Percentiles rank a stretch among this genome's conserved stretches.
These are phyloP conservation scores for Agastache rugosa DNA, from an alignment of 257 asterid species.

Conservation along the genomic window DNA sequence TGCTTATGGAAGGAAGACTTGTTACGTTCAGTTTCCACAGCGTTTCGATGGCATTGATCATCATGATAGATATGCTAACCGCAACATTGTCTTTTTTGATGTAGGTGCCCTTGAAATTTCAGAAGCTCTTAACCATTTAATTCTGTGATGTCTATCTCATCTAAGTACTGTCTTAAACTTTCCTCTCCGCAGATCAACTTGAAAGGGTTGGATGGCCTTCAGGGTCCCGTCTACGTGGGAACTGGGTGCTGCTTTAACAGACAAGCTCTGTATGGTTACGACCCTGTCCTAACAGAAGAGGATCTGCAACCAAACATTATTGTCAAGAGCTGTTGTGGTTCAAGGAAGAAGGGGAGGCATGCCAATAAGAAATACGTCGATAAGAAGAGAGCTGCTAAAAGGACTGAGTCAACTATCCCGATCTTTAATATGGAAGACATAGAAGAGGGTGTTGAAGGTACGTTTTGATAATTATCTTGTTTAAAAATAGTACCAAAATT, in stretches of 20 bases:
- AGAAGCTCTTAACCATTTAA: neutral
- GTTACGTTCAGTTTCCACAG: conserved; percentile 60
- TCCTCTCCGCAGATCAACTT: conserved; percentile 68
- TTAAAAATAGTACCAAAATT: neutral
- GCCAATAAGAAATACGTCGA: conserved; percentile 73
- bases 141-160: neutral
- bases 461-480: neutral
- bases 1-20: conserved; percentile 71
- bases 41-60: conserved; percentile 76
- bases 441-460: conserved; percentile 94
- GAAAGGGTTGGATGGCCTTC: conserved; percentile 94
- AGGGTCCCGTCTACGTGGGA: conserved; percentile 94
- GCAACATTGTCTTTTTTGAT: conserved; percentile 72
- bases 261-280: conserved; percentile 89
- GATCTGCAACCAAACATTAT: conserved; percentile 82
- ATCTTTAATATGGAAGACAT: conserved; percentile 81
- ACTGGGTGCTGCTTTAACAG: conserved; percentile 95
- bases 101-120: conserved; percentile 40
- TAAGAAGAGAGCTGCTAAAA: conserved; percentile 72
- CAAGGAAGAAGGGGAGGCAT: conserved; percentile 68
- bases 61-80: conserved; percentile 81
- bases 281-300: conserved; percentile 79
- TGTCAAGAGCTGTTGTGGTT: conserved; percentile 77
- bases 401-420: conserved; percentile 85
- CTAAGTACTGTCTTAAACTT: conserved; percentile 14